Percentiles rank a stretch among this genome's conserved stretches.
These are phyloP conservation scores for Candida coquimbonensis DNA, from an alignment of 805 yeast genomes.

Conservation along the genomic window DNA sequence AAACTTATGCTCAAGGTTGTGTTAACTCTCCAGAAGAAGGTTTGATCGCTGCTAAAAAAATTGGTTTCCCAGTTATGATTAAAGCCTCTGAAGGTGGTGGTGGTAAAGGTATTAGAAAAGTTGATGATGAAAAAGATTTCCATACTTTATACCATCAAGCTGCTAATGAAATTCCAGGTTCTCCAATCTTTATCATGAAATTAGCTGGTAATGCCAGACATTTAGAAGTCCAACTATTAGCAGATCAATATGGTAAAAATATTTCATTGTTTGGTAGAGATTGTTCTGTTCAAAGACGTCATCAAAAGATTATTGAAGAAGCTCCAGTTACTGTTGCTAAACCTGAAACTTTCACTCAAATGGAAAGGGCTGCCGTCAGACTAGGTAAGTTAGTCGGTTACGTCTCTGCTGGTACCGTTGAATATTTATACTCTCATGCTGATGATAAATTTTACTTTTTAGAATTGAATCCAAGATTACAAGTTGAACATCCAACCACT, in stretches of 20 bases:
- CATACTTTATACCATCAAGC: conserved; percentile 80
- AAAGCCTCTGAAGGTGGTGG: conserved; percentile 99
- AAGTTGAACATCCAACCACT: conserved; percentile 99
- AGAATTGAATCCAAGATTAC: conserved; percentile 96
- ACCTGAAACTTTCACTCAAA: conserved; percentile 72
- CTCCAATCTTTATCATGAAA: conserved; percentile 97
- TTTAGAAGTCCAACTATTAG: conserved; percentile 93
- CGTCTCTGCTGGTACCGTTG: conserved; percentile 99
- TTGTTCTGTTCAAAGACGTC: conserved; percentile 99
- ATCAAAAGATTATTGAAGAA: conserved; percentile 97
- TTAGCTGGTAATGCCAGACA: conserved; percentile 97
- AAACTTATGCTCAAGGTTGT: conserved; percentile 82
- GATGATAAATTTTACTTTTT: conserved; percentile 94
- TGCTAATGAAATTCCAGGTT: conserved; percentile 95
- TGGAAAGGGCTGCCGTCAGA: conserved; percentile 98
- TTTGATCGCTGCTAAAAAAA: conserved; percentile 68
- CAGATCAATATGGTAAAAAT: conserved; percentile 97
- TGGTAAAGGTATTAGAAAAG: conserved; percentile 99
- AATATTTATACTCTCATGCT: conserved; percentile 87
- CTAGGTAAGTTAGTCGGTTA: conserved; percentile 95
- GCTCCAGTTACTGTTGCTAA: conserved; percentile 97
- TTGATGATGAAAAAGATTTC: conserved; percentile 77
- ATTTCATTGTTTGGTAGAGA: conserved; percentile 97
- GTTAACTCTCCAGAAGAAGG: conserved; percentile 85
- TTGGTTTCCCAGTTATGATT: conserved; percentile 98